These are phyloP conservation scores for Diaporthe sp. DNA, from an alignment of 2,329 filamentous ascomycete species.

Conservation along the genomic window DNA sequence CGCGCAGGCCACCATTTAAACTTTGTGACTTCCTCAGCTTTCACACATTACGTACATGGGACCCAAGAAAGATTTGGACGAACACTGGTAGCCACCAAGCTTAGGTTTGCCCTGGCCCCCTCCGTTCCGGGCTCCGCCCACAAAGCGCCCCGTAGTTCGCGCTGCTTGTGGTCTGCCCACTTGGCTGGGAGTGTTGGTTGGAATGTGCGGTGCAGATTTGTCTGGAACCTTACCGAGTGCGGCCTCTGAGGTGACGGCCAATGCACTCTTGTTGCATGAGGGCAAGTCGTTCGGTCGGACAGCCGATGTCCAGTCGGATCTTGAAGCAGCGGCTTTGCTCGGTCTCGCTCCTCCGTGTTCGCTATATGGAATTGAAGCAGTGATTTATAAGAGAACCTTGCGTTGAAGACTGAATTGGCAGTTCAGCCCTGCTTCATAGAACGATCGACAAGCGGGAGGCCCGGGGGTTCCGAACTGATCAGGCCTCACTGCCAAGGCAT, in stretches of 20 bases:
- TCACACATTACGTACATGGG: conserved; percentile 18
- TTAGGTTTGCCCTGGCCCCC: neutral
- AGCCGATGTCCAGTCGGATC: neutral
- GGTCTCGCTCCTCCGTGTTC: neutral
- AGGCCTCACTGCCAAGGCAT: neutral
- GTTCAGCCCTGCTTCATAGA: no score
- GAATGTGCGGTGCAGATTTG: neutral
- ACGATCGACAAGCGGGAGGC: neutral
- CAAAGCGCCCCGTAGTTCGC: neutral
- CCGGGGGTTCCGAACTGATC: neutral
- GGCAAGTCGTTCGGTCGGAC: neutral
- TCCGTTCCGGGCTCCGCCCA: neutral
- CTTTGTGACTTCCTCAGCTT: neutral
- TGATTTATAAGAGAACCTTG: neutral
- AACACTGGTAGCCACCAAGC: neutral
- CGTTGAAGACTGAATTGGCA: no score
- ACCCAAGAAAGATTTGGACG: conserved; percentile 7
- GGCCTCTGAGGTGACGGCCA: neutral
- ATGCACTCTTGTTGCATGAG: neutral
- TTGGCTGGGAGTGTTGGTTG: neutral
- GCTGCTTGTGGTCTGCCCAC: neutral
- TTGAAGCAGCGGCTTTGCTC: neutral
- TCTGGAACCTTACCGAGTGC: neutral
- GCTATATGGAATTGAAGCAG: no score
- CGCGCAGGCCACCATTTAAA: neutral